Percentiles rank a stretch among this genome's conserved stretches.
These are phyloP conservation scores for Neoboletus subvelutipes DNA, from an alignment of 768 basidiomycete species.

Conservation along the genomic window DNA sequence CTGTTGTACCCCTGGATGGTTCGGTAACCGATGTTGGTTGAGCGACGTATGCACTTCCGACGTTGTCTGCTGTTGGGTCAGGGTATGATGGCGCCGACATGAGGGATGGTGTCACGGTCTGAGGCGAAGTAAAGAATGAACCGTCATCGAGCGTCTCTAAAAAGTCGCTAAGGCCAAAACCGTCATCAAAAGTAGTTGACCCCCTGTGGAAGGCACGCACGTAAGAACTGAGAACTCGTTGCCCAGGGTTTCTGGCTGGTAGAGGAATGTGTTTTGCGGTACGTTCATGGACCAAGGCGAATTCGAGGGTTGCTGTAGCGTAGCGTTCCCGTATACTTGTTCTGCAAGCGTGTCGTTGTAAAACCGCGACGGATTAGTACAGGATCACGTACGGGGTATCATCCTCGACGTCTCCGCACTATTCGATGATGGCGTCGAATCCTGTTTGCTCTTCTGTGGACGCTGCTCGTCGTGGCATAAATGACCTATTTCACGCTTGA, in stretches of 20 bases:
- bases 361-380: background rate
- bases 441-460: constrained; percentile 48
- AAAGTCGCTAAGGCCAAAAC: constrained; percentile 61
- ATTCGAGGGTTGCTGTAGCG: constrained; percentile 29
- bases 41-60: constrained; percentile 15
- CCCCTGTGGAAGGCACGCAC: constrained; percentile 39
- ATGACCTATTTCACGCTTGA: constrained; percentile 95
- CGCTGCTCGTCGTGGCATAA: constrained; percentile 87
- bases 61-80: constrained; percentile 9
- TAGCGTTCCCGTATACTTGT: constrained; percentile 21
- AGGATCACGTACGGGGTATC: constrained; percentile 22
- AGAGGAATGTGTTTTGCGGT: constrained; percentile 54
- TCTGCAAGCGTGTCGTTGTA: constrained; percentile 9
- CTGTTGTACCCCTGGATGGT: constrained; percentile 21
- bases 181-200: background rate
- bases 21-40: constrained; percentile 19
- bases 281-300: constrained; percentile 57
- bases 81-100: constrained; percentile 41
- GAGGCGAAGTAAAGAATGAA: constrained; percentile 68
- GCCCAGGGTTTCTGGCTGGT: constrained; percentile 73
- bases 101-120: constrained; percentile 47
- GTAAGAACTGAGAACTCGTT: constrained; percentile 83
- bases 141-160: constrained; percentile 85
- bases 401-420: constrained; percentile 35
- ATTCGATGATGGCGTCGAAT: constrained; percentile 27